Evolutionary conservation across 2,329 filamentous ascomycete genomes (phyloP).

Genomic region (Colletotrichum gigasporum): DNA sequence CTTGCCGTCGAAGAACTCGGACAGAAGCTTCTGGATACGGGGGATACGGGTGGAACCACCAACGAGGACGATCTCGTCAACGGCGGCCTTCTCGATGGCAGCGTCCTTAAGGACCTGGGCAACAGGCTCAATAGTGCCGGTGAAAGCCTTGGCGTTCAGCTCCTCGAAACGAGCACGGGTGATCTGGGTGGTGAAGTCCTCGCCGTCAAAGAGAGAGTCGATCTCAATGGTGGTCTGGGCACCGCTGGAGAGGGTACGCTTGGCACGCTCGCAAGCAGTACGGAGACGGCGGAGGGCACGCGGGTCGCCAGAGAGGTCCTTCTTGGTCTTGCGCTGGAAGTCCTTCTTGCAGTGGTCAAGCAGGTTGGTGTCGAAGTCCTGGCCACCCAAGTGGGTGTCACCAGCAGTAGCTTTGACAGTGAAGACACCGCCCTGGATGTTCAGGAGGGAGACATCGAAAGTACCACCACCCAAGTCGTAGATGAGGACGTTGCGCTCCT

Average conservation of each 20-base stretch:
- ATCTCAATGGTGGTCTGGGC: constrained; percentile 98
- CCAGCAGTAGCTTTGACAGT: constrained; percentile 98
- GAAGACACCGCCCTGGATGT: constrained; percentile 99
- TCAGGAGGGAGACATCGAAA: constrained; percentile 99
- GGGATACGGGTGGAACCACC: constrained; percentile 99
- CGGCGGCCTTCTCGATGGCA: constrained; percentile 84
- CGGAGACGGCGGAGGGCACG: constrained; percentile 95
- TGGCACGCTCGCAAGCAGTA: constrained; percentile 99
- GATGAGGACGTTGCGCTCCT: constrained; percentile 99
- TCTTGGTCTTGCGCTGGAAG: constrained; percentile 85
- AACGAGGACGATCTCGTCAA: constrained; percentile 98
- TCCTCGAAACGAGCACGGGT: constrained; percentile 99
- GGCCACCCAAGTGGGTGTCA: constrained; percentile 95
- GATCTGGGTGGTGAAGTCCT: constrained; percentile 97
- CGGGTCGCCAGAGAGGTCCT: constrained; percentile 82
- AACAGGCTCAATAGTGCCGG: constrained; percentile 92
- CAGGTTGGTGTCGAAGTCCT: constrained; percentile 96
- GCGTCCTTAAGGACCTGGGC: constrained; percentile 97
- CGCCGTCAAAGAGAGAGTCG: constrained; percentile 96
- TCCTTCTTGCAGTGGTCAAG: constrained; percentile 98
- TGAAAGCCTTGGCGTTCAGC: constrained; percentile 94
- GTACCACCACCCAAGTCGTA: constrained; percentile 99
- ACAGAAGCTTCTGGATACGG: constrained; percentile 97
- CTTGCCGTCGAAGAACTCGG: constrained; percentile 99
- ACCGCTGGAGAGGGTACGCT: constrained; percentile 97